Evolutionary conservation across 164 flowering plant species (phyloP).

Genomic region (Stephania japonica): DNA sequence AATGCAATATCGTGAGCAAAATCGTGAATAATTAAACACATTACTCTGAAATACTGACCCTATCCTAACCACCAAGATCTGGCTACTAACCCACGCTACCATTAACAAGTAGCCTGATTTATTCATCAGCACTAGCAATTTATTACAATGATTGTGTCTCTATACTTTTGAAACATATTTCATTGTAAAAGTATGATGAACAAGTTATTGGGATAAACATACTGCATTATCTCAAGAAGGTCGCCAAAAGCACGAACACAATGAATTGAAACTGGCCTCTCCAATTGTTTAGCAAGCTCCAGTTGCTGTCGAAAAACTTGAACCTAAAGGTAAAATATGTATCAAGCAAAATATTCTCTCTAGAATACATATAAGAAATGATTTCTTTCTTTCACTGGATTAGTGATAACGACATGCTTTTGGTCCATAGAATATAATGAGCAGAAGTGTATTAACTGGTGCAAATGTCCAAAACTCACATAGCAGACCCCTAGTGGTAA

Average conservation of each 20-base stretch:
- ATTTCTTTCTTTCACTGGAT: not conserved
- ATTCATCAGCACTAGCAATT: not conserved
- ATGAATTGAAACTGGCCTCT: conserved; percentile 80
- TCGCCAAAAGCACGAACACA: conserved; percentile 97
- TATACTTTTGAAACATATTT: not conserved
- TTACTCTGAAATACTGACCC: too few species aligned
- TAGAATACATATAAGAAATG: not conserved
- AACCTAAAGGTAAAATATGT: conserved; percentile 29
- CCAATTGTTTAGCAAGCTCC: conserved; percentile 75
- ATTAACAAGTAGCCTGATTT: not conserved
- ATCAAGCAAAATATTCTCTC: conserved; percentile 1
- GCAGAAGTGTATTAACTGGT: not conserved
- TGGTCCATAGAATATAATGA: not conserved
- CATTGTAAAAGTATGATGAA: not conserved
- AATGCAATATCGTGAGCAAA: not conserved
- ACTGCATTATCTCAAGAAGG: conserved; percentile 71
- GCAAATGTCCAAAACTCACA: not conserved
- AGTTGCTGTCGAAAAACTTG: conserved; percentile 73
- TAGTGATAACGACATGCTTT: too few species aligned
- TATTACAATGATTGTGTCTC: not conserved
- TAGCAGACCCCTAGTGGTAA: too few species aligned
- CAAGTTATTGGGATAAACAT: conserved; percentile 16
- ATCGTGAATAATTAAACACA: not conserved
- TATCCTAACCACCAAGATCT: too few species aligned
- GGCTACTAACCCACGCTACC: too few species aligned